A percentile compares a stretch with the other conserved stretches of the same genome.
phyloP scores from a whole-genome alignment of 352 stramenopile genomes.

The Phytophthora chlamydospora region DNA sequence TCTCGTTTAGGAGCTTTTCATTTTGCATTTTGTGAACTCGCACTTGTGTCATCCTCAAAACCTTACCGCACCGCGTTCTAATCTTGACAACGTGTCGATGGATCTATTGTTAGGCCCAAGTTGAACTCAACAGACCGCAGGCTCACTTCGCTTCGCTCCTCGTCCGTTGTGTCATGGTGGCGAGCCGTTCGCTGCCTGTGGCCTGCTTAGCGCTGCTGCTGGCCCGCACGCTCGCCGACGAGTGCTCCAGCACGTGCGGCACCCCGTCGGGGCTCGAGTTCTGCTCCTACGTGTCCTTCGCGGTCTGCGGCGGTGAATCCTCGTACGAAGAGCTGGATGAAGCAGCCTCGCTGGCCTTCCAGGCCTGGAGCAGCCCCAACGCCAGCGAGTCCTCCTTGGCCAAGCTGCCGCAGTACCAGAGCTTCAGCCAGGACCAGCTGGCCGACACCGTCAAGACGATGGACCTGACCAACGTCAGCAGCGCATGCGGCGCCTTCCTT shows the following conservation, averaged over 20 bases:
- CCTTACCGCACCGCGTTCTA: slow-evolving; percentile 3
- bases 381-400: slow-evolving; percentile 42
- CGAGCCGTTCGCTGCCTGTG: slow-evolving; percentile 17
- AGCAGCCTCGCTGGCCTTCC: slow-evolving; percentile 46
- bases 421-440: slow-evolving; percentile 45
- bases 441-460: slow-evolving; percentile 44
- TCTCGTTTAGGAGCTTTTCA: no score
- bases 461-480: slow-evolving; percentile 71
- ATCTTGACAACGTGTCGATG: slow-evolving; percentile 1
- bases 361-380: slow-evolving; percentile 51
- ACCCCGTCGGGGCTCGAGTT: slow-evolving; percentile 75
- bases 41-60: not conserved
- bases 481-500: slow-evolving; percentile 63
- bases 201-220: slow-evolving; percentile 16
- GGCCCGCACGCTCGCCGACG: slow-evolving; percentile 26
- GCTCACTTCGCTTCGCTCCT: slow-evolving; percentile 24
- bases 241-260: slow-evolving; percentile 81
- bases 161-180: slow-evolving; percentile 12
- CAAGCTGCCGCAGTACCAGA: slow-evolving; percentile 58
- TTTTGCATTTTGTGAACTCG: not conserved
- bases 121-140: slow-evolving; percentile 3
- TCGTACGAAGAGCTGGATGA: slow-evolving; percentile 71
- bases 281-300: slow-evolving; percentile 82
- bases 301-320: slow-evolving; percentile 60
- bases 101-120: slow-evolving; percentile 15